phyloP scores from a whole-genome alignment of 2,329 filamentous ascomycete species.

The Esteya vermicola region DNA sequence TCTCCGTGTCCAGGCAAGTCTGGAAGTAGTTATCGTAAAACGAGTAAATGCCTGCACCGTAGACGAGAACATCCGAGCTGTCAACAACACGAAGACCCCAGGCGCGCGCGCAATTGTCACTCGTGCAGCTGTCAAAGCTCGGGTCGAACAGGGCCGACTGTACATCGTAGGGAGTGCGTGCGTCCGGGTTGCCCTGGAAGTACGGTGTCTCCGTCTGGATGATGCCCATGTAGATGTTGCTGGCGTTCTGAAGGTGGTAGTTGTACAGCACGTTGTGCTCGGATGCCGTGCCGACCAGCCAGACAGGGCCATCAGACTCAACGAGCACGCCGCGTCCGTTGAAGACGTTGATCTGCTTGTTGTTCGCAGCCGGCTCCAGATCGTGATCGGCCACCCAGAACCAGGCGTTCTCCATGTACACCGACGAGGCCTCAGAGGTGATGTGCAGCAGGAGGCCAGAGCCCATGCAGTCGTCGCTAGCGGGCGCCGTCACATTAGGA shows the following conservation, averaged over 20 bases:
- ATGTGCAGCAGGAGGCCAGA: conserved; percentile 59
- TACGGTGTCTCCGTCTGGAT: conserved; percentile 87
- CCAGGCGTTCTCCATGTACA: conserved; percentile 82
- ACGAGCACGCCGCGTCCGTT: conserved; percentile 74
- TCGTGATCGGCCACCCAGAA: conserved; percentile 88
- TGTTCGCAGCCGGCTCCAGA: conserved; percentile 57
- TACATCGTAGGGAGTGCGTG: conserved; percentile 48
- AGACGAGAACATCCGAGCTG: conserved; percentile 53
- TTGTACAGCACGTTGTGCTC: conserved; percentile 61
- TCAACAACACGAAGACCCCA: conserved; percentile 62
- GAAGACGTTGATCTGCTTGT: conserved; percentile 67
- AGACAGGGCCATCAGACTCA: conserved; percentile 60
- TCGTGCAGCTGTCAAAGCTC: conserved; percentile 48
- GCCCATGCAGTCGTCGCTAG: conserved; percentile 54
- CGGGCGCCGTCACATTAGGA: conserved; percentile 31
- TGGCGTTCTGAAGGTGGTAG: conserved; percentile 68
- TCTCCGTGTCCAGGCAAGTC: conserved; percentile 49
- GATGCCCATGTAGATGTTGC: conserved; percentile 66
- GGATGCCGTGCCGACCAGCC: conserved; percentile 66
- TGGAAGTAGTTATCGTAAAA: conserved; percentile 77
- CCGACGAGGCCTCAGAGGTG: conserved; percentile 40
- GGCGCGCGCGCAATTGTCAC: conserved; percentile 48
- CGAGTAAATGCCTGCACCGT: conserved; percentile 62
- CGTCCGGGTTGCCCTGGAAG: conserved; percentile 71
- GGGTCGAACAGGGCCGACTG: conserved; percentile 51